phyloP scores from a whole-genome alignment of 179 eudicot genomes.

The Beta lomatogona region DNA sequence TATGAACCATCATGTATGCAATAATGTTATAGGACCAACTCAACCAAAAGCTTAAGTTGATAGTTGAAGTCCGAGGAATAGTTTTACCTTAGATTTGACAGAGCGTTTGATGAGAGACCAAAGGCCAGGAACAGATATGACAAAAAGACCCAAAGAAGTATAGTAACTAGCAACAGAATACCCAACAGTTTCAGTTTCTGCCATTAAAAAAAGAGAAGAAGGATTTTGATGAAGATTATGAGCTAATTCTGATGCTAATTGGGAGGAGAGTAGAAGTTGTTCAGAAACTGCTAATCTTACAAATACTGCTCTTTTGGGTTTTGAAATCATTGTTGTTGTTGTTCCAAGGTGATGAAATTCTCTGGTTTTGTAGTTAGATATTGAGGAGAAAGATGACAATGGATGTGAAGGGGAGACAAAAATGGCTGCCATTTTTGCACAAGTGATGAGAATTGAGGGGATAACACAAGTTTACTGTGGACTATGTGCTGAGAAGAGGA shows the following conservation, averaged over 20 bases:
- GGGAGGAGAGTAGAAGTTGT: background rate
- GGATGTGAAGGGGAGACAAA: conserved; percentile 27
- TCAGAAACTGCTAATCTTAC: conserved; percentile 7
- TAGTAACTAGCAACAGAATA: conserved; percentile 91
- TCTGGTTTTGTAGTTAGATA: conserved; percentile 14
- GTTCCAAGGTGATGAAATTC: background rate
- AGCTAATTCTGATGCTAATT: conserved; percentile 24
- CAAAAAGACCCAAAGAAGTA: conserved; percentile 95
- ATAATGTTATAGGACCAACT: background rate
- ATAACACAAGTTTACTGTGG: background rate
- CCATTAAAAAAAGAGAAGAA: conserved; percentile 37
- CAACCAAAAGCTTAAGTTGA: background rate
- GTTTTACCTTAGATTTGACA: conserved; percentile 87
- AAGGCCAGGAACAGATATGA: conserved; percentile 93
- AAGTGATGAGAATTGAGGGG: background rate
- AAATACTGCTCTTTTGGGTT: conserved; percentile 2
- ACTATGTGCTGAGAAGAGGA: too few species aligned
- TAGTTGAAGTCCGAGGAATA: too few species aligned
- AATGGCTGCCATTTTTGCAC: conserved; percentile 33
- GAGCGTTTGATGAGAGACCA: conserved; percentile 99
- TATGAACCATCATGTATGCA: too few species aligned
- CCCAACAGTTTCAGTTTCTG: conserved; percentile 49
- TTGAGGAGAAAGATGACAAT: conserved; percentile 23
- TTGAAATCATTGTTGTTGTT: conserved; percentile 4
- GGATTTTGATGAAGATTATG: conserved; percentile 25